Conservation (phyloP, 2,329 filamentous ascomycete genomes). For the Alternaria postmessia region DNA sequence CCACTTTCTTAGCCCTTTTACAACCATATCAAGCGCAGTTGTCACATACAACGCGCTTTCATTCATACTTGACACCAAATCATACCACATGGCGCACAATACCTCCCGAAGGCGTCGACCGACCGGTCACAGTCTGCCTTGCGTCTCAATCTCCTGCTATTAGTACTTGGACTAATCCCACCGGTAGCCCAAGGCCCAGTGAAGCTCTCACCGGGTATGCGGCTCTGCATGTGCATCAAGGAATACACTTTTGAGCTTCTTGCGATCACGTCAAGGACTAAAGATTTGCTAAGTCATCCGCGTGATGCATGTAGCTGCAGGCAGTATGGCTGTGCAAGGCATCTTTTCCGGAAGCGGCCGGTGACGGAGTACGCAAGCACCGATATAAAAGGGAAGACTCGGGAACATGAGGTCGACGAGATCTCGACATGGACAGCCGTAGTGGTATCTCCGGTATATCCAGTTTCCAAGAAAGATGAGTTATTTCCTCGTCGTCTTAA, state of each 20-base stretch:
- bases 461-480: background rate
- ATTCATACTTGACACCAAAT: too few species aligned
- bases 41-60: background rate
- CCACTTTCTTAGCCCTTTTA: background rate
- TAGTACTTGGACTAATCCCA: background rate
- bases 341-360: background rate
- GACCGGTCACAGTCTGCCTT: background rate
- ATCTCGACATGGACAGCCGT: background rate
- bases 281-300: background rate
- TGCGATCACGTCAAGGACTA: background rate
- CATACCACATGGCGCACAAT: background rate
- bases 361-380: background rate
- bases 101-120: background rate
- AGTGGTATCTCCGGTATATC: background rate
- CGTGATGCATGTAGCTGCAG: background rate
- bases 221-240: background rate
- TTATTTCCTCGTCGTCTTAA: background rate
- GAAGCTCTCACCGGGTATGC: constrained; percentile 1
- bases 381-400: background rate
- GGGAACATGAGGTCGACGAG: background rate
- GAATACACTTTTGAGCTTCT: background rate
- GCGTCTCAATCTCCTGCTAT: background rate
- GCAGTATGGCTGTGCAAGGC: constrained; percentile 5
- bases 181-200: background rate
- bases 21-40: background rate